Evolutionary conservation across 805 yeast species (phyloP).

Genomic region (Cyberlindnera galapagoensis): DNA sequence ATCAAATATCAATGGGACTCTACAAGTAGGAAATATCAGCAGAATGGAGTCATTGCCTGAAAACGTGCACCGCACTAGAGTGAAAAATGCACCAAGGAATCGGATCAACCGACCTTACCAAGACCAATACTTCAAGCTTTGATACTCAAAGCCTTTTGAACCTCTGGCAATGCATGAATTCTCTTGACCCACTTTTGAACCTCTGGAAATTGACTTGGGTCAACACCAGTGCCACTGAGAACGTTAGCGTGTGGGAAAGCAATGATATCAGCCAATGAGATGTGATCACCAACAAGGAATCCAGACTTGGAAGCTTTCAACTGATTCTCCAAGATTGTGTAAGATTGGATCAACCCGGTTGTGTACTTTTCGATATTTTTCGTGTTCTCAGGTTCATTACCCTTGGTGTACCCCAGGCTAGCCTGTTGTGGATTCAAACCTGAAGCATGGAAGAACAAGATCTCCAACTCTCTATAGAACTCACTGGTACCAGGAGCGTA

Average conservation of each 20-base stretch:
- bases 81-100: too few species aligned
- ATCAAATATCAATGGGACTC: too few species aligned
- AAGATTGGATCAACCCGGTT: conserved; percentile 42
- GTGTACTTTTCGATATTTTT: conserved; percentile 31
- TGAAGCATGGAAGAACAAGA: conserved; percentile 51
- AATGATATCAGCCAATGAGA: conserved; percentile 52
- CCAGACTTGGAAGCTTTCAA: conserved; percentile 38
- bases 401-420: conserved; percentile 35
- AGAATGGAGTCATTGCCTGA: too few species aligned
- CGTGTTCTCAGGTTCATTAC: conserved; percentile 43
- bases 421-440: conserved; percentile 57
- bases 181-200: conserved; percentile 12
- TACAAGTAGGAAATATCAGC: too few species aligned
- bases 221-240: conserved; percentile 5
- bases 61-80: too few species aligned
- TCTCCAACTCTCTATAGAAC: conserved; percentile 47
- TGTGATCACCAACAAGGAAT: conserved; percentile 51
- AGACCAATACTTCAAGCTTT: too few species aligned
- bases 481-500: conserved; percentile 30
- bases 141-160: conserved; percentile 10
- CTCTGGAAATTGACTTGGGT: conserved; percentile 11
- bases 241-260: conserved; percentile 29
- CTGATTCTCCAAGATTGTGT: conserved; percentile 43
- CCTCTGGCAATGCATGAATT: conserved; percentile 7
- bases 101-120: too few species aligned